Base-by-base conservation (phyloP, 306 rosid genomes). In the Casuarina equisetifolia region DNA sequence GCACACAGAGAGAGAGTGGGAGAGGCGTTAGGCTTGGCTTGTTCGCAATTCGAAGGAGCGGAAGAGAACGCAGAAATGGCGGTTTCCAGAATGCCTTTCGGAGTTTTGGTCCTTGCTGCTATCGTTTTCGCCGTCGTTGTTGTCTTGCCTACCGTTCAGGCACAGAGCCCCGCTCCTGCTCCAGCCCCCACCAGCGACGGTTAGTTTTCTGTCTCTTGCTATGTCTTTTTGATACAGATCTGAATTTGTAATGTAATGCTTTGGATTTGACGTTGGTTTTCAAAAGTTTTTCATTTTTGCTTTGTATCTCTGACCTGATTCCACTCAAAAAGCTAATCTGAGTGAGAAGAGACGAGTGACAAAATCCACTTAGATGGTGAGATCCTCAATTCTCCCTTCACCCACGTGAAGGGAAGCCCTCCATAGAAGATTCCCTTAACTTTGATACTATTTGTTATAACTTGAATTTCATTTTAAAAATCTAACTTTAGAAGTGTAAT, bases 111-210 rank as follows among this genome's bases (percentile, higher is more conserved):
- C 5, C 9, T 87, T 16, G 79, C 82, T 43, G 72, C 85, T 57
- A 76, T 87, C 80, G 15, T 90, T 81, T 80, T 85, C 38, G 82
- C 81, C 25, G 78, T 82, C 40, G 69, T 85, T 9, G n/a, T 85
- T 9, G 17, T 77, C 79, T 25, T 89, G 57, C 89, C 91, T 17
- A 77, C 86, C 48, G 86, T 85, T 73, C 84, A 76, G 59, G 88
- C 92, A 58, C 88, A 82, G 57, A n/a, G 84, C 48, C 67, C 46
- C 19, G 68, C 93, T 32, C 90, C 95, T 1, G 86, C 94, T 58
- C 97, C 96, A 2, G 81, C 91, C 39, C 96, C 97, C 48, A 15
- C 91, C 49, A 91, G 88, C 81, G 91, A 93, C 67, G 98, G 94
- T 93, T 82, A 48, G 81, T 64, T 45, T 32, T 59, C 45, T 67